Evolutionary conservation across 2,329 filamentous ascomycete species (phyloP).

Genomic region (Verticillium zaregamsianum): DNA sequence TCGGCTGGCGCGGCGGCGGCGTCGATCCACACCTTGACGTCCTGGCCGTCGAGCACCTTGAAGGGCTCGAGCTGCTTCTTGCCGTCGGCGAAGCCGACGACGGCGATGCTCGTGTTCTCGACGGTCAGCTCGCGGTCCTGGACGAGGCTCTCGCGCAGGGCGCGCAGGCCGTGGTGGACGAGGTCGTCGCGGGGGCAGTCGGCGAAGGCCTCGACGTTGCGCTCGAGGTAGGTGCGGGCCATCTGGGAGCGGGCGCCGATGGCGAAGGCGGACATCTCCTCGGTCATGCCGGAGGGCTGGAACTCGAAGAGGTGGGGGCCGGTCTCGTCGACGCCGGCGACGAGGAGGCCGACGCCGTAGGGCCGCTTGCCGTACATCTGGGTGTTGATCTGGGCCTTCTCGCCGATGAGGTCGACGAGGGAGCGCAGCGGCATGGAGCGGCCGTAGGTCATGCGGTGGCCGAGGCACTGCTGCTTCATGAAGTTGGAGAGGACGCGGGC

Average conservation of each 20-base stretch:
- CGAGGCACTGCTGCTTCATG: conserved; percentile 99
- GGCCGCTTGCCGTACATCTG: conserved; percentile 96
- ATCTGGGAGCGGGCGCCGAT: conserved; percentile 97
- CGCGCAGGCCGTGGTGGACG: conserved; percentile 83
- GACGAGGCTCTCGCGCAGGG: conserved; percentile 90
- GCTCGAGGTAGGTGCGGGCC: conserved; percentile 94
- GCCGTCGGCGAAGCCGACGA: conserved; percentile 60
- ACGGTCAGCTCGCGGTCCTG: conserved; percentile 98
- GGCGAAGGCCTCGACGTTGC: conserved; percentile 81
- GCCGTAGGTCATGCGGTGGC: conserved; percentile 92
- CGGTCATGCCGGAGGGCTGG: conserved; percentile 91
- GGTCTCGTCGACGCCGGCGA: conserved; percentile 89
- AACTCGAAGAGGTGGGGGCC: conserved; percentile 98
- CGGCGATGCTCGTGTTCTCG: conserved; percentile 90
- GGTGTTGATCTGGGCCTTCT: conserved; percentile 96
- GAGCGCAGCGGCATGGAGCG: conserved; percentile 86
- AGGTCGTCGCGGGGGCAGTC: conserved; percentile 76
- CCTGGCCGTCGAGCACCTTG: conserved; percentile 84
- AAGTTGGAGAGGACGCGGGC: conserved; percentile 99
- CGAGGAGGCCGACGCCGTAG: conserved; percentile 89
- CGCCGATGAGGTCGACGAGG: conserved; percentile 87
- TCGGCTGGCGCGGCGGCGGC: conserved; percentile 39
- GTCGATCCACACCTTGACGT: conserved; percentile 83
- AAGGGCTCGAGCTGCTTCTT: conserved; percentile 70
- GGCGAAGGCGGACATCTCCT: conserved; percentile 94